Conservation (phyloP, 2,329 filamentous ascomycete genomes). For the Trichophyton verrucosum region DNA sequence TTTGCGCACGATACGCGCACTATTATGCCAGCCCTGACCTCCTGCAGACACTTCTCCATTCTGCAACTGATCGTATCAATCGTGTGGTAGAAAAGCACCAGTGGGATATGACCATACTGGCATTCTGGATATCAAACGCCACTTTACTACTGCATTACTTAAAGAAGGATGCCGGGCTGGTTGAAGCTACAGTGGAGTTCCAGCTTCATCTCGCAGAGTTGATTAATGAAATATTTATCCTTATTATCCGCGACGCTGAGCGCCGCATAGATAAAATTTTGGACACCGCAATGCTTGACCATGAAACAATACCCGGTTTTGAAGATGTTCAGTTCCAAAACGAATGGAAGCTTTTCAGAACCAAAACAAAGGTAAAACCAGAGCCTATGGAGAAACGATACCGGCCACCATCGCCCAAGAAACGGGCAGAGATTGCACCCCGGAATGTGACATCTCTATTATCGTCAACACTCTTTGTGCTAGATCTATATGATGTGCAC, state of each 20-base stretch:
- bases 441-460: constrained; percentile 91
- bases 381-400: constrained; percentile 85
- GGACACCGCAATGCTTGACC: constrained; percentile 86
- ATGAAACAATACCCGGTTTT: constrained; percentile 94
- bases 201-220: constrained; percentile 88
- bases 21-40: constrained; percentile 87
- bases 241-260: constrained; percentile 93
- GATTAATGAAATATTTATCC: constrained; percentile 95
- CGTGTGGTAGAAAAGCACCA: constrained; percentile 89
- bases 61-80: constrained; percentile 93
- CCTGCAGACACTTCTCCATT: constrained; percentile 64
- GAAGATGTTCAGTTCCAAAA: constrained; percentile 96
- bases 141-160: constrained; percentile 92
- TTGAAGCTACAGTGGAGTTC: constrained; percentile 72
- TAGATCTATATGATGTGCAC: constrained; percentile 98
- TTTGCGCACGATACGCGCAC: constrained; percentile 89
- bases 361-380: constrained; percentile 75
- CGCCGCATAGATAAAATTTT: constrained; percentile 91
- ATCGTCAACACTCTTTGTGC: constrained; percentile 89
- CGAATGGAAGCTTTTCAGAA: constrained; percentile 95
- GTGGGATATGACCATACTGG: constrained; percentile 99
- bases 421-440: constrained; percentile 80
- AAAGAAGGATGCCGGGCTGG: constrained; percentile 78
- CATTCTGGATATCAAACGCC: constrained; percentile 97
- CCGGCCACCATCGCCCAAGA: constrained; percentile 83